These are phyloP conservation scores for Geotrichum cucujoidarum DNA, from an alignment of 1,139 yeast species.

Conservation along the genomic window DNA sequence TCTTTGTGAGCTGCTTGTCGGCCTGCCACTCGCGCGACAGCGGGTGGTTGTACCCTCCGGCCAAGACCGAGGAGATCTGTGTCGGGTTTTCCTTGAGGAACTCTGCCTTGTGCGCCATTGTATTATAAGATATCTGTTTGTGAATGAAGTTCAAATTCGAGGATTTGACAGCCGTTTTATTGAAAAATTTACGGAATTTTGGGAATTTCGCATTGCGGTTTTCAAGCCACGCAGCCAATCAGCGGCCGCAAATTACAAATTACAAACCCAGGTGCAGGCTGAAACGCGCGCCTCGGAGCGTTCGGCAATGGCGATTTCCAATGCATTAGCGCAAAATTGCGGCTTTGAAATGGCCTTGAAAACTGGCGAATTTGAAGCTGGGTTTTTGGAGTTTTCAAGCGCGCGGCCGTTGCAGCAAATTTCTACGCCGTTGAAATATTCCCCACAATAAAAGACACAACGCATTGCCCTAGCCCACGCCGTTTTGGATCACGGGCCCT, in stretches of 20 bases:
- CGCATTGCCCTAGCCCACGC: background rate
- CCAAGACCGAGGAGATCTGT: constrained; percentile 69
- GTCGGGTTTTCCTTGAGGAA: constrained; percentile 43
- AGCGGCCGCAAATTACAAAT: too few species aligned
- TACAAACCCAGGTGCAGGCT: too few species aligned
- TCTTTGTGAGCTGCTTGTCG: constrained; percentile 71
- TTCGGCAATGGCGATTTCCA: too few species aligned
- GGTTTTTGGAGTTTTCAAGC: too few species aligned
- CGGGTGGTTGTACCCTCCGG: constrained; percentile 94
- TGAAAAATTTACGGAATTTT: constrained; percentile 1
- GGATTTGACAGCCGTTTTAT: background rate
- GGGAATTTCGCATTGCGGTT: background rate
- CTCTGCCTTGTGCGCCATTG: constrained; percentile 22
- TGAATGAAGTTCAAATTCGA: background rate
- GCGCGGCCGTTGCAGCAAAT: too few species aligned
- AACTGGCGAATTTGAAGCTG: too few species aligned
- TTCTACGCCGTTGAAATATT: too few species aligned
- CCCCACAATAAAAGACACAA: background rate
- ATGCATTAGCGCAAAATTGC: too few species aligned
- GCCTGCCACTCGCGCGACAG: constrained; percentile 87
- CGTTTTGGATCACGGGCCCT: background rate
- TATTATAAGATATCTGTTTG: background rate
- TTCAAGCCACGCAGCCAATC: too few species aligned
- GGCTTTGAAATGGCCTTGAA: too few species aligned
- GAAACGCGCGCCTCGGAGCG: too few species aligned